These are phyloP conservation scores for Lumnitzera racemosa DNA, from an alignment of 345 rosid species.

Conservation along the genomic window DNA sequence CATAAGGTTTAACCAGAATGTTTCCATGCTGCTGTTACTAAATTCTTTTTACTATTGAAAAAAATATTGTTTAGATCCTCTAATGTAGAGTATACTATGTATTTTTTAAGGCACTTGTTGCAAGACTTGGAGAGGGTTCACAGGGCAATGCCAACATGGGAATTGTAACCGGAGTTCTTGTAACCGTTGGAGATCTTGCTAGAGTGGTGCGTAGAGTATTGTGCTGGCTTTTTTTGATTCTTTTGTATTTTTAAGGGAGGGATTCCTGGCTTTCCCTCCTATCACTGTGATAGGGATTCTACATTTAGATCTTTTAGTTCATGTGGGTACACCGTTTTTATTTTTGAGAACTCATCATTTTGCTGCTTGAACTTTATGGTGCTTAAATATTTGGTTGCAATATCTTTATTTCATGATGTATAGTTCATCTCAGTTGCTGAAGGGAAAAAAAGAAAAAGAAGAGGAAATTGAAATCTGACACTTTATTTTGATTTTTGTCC, in stretches of 20 bases:
- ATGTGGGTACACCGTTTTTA: no score
- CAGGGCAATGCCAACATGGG: conserved; percentile 83
- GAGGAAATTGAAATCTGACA: no score
- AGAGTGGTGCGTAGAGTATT: conserved; percentile 71
- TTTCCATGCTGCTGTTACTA: background rate
- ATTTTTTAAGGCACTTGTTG: conserved; percentile 79
- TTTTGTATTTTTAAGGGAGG: background rate
- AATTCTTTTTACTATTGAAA: no score
- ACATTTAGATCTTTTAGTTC: background rate
- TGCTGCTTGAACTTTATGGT: no score
- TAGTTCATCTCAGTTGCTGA: no score
- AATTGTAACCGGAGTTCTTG: conserved; percentile 86
- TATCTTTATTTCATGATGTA: no score
- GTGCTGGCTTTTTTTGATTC: conserved; percentile 6
- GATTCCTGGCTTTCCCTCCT: background rate
- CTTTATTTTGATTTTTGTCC: no score
- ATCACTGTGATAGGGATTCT: no score
- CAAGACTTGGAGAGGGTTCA: conserved; percentile 81
- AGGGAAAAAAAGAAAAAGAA: no score
- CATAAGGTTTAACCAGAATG: conserved; percentile 61
- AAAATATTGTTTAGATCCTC: no score
- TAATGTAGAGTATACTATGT: background rate
- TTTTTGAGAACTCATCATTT: no score
- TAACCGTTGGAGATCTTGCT: conserved; percentile 98
- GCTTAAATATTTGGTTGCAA: no score